Conservation (phyloP, 2,329 filamentous ascomycete genomes). For the Beauveria medogensis region DNA sequence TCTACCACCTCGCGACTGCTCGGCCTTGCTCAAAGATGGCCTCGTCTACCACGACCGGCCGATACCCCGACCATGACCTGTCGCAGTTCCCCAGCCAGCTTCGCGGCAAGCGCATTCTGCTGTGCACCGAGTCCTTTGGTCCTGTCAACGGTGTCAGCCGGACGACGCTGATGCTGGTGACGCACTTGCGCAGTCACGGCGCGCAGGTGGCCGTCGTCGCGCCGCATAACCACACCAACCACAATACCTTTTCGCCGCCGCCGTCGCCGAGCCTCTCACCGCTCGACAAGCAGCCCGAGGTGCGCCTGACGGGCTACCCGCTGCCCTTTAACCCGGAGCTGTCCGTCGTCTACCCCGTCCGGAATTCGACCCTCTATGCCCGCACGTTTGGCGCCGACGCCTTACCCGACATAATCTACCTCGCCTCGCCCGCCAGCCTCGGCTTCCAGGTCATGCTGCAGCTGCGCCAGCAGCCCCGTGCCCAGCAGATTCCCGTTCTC, state of each 20-base stretch:
- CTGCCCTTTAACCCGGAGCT: slow-evolving; percentile 65
- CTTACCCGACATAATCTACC: slow-evolving; percentile 58
- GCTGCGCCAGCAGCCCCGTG: slow-evolving; percentile 47
- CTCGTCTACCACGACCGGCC: background rate
- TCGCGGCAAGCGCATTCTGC: slow-evolving; percentile 53
- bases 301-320: slow-evolving; percentile 56
- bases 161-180: slow-evolving; percentile 61
- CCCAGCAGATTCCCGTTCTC: slow-evolving; percentile 50
- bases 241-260: slow-evolving; percentile 45
- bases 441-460: slow-evolving; percentile 67
- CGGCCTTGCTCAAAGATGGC: background rate
- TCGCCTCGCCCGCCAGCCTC: slow-evolving; percentile 60
- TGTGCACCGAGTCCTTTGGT: slow-evolving; percentile 64
- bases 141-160: slow-evolving; percentile 67
- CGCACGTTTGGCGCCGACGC: slow-evolving; percentile 45
- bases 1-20: background rate
- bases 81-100: slow-evolving; percentile 40
- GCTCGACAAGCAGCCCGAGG: slow-evolving; percentile 34
- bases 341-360: slow-evolving; percentile 61
- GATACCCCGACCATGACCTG: slow-evolving; percentile 29
- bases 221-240: slow-evolving; percentile 46
- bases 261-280: slow-evolving; percentile 25
- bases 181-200: slow-evolving; percentile 56
- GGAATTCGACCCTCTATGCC: slow-evolving; percentile 52
- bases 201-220: slow-evolving; percentile 60